Evolutionary conservation across 805 yeast genomes (phyloP), one percentile per base, ranked within the genome.

Genomic region (Lipomyces mesembrius): DNA sequence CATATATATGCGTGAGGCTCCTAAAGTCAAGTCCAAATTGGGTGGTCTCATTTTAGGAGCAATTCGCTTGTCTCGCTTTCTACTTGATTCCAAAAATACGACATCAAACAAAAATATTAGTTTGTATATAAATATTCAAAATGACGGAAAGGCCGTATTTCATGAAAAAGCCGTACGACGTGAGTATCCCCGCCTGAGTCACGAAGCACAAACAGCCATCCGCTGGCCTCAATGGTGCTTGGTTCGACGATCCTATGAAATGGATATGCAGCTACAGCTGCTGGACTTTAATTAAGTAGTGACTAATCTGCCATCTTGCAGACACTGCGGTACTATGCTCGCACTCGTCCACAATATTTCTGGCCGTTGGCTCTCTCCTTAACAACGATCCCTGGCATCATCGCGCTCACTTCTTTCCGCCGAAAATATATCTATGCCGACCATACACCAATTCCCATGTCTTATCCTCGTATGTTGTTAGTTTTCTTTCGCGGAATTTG

Each of bases 291-390:
- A 43, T 17, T 17, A 25, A 43, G 12, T 37, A 37, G 39, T 3
- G 49, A 43, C 49, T 43, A n/a, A 43, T n/a, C 20, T 22, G 9
- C 22, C 5, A 17, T 17, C 22, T 46, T 67, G 20, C 72, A 82
- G 84, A 81, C 84, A 83, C 74, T 79, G 63, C 87, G 91, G 75
- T 88, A 84, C 77, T 88, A 87, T 74, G 89, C 92, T 17, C 89
- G 88, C 78, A 85, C 84, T 67, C 85, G 84, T 75, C 92, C 92
- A 57, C 90, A 88, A 78, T 81, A 88, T 72, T 87, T 88, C 77
- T 87, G 80, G 77, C 82, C 90, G 27, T 83, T 84, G 14, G 81
- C 81, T 35, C 79, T 88, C 73, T 91, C 90, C 2, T 75, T 83
- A 60, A 81, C 80, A 37, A 81, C 14, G 22, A 34, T 52, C n/a